Evolutionary conservation across 2,329 filamentous ascomycete genomes (phyloP), one percentile per base, ranked within the genome.

Genomic region (Pyrenochaeta sp.): DNA sequence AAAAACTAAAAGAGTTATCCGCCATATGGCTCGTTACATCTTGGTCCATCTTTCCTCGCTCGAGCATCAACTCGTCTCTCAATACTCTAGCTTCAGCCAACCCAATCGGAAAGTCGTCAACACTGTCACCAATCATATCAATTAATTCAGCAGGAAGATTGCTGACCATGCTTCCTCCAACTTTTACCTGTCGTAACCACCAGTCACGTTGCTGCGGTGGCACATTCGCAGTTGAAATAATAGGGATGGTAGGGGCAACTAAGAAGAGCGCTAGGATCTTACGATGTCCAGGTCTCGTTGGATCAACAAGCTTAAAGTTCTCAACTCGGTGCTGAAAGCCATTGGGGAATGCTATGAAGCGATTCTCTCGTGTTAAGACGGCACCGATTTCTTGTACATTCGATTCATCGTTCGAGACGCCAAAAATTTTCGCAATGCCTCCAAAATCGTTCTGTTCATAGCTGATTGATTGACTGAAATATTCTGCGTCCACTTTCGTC

Each of bases 181-280:
- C 15, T 12, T 44, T 39, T 1, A 55, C 35, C 29, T 55, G 46
- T 12, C 47, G 30, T 17, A 33, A 14, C 51, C 47, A 55, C 81
- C 82, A 84, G 3, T 80, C 71, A 11, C 73, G 62, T 54, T 76
- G 77, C 63, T 84, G 82, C 3, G 80, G 80, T 1, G 82, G 81
- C 0, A 83, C 75, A 52, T 84, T 81, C 1, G 76, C 75, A 0
- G 79, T 82, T 3, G 74, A 85, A 7, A 83, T 75, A 44, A 87
- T 75, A 3, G 77, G 77, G 3, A 73, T 60, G 29, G 79, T 61
- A 0, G 85, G 85, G 56, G 88, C 85, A 2, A 88, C 80, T 1
- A 88, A 75, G 62, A 82, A 87, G 36, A 88, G 73, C 0, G 81
- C 82, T 0, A 87, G 68, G 45, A 87, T 81, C 60, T 83, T 82